Evolutionary conservation across 2,329 filamentous ascomycete genomes (phyloP), one percentile per base, ranked within the genome.

Genomic region (Cladorrhinum sp.): DNA sequence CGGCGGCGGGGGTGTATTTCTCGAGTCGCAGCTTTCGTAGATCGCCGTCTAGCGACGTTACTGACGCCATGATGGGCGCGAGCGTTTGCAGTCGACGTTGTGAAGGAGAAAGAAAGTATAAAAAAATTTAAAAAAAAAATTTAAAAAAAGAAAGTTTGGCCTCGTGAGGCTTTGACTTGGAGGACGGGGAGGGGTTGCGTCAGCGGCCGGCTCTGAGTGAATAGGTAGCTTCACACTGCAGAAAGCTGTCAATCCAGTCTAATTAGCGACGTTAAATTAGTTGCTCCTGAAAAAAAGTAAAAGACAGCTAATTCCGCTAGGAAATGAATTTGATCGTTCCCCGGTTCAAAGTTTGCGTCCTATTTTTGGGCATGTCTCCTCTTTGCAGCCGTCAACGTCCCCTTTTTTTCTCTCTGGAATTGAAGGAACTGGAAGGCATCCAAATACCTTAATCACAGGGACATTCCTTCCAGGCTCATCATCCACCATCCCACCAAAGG

Each of bases 41-140:
- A 80, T 99, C 95, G 76, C 94, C 94, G 77, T 98, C 95, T 63
- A 99, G 81, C 65, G 92, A 96, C 65, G 91, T 85, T 30, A 98
- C 94, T 42, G 94, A 96, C 69, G 94, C 93, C 94, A 98, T 98
- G 65, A 55, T 56, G 50, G 50, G 51, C 48, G 51, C 50, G 33
- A 14, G 23, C 26, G 4, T 9, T 26, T 57, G n/a, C n/a, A n/a
- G n/a, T n/a, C n/a, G n/a, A n/a, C n/a, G n/a, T n/a, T n/a, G n/a
- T n/a, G 18, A 46, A 18, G 10, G 36, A 42, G 10, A 46, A 46
- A 46, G 18, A 21, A 46, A 16, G 10, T 8, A 18, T 20, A 16
- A 46, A 46, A 16, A 7, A n/a, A 42, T 3, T 5, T 3, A 42
- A 42, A 16, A n/a, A 42, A 9, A 28, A 28, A 9, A 28, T n/a